Conservation (phyloP, 2,329 filamentous ascomycete genomes). For the Talaromyces marneffei region DNA sequence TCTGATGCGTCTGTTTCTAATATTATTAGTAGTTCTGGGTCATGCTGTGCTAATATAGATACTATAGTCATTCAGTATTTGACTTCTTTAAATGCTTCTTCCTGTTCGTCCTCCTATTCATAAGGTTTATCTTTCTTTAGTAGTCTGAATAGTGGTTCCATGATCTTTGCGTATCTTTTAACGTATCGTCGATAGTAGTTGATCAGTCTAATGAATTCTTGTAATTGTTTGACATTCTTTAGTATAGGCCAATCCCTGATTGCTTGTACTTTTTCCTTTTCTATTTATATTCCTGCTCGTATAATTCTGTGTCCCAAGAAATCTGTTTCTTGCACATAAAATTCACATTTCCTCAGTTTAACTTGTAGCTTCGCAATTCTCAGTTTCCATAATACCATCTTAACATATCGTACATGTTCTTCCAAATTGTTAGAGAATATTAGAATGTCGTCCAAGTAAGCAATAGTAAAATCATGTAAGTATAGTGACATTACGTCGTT, state of each 20-base stretch:
- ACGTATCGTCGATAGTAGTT: slow-evolving; percentile 4
- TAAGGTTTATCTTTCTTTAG: no score
- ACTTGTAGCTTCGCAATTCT: neutral
- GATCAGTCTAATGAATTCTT: neutral
- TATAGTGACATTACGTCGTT: no score
- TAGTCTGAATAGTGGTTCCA: no score
- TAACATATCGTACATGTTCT: neutral
- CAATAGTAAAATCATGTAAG: slow-evolving; percentile 16
- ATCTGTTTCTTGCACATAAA: slow-evolving; percentile 1
- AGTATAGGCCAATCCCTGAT: neutral
- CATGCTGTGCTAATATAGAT: no score
- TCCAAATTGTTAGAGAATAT: neutral
- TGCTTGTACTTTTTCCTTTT: slow-evolving; percentile 1
- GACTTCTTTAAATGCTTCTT: no score
- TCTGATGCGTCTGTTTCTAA: slow-evolving; percentile 1
- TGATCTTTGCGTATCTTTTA: no score
- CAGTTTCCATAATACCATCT: neutral
- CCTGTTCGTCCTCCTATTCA: no score
- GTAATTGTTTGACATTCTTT: neutral
- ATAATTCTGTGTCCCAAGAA: slow-evolving; percentile 1
- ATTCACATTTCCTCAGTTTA: neutral
- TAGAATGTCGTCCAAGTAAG: neutral
- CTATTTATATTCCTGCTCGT: neutral
- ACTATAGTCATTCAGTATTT: no score
- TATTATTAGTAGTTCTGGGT: no score